Evolutionary conservation across 208 protist genomes (phyloP).

Genomic region (Tritrichomonas foetus): DNA sequence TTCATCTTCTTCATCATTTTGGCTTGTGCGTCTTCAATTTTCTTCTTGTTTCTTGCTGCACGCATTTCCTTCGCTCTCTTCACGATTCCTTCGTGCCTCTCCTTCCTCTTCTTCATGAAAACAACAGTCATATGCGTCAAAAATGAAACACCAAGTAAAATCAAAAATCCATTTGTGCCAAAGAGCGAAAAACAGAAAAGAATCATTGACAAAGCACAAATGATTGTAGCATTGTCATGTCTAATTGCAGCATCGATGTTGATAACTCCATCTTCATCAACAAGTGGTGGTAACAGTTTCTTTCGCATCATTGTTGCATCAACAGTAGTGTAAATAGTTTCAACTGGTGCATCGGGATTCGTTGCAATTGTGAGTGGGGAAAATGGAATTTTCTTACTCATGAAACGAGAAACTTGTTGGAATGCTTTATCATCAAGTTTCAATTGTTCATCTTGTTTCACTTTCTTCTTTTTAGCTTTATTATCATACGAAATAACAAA

Average conservation of each 20-base stretch:
- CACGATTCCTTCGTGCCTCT: too few relatives aligned
- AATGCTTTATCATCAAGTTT: not conserved
- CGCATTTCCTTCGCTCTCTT: too few relatives aligned
- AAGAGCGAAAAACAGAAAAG: not conserved
- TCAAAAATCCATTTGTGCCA: not conserved
- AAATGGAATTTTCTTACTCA: not conserved
- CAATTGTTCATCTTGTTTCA: not conserved
- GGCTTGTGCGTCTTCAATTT: too few relatives aligned
- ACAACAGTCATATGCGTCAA: not conserved
- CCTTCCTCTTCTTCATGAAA: not conserved
- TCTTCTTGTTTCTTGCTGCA: too few relatives aligned
- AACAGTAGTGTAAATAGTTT: not conserved
- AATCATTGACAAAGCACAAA: not conserved
- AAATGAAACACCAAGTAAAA: not conserved
- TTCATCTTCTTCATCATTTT: too few relatives aligned
- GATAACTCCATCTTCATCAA: not conserved
- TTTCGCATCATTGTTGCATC: not conserved
- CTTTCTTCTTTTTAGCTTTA: not conserved
- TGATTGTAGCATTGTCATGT: not conserved
- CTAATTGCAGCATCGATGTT: not conserved
- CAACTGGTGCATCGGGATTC: not conserved
- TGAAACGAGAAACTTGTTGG: not conserved
- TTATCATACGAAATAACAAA: not conserved
- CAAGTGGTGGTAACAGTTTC: not conserved
- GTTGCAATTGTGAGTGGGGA: not conserved